Percentiles rank a stretch among this genome's conserved stretches.
Evolutionary conservation across 805 yeast species (phyloP).

Genomic region (Wickerhamiella sorbophila): DNA sequence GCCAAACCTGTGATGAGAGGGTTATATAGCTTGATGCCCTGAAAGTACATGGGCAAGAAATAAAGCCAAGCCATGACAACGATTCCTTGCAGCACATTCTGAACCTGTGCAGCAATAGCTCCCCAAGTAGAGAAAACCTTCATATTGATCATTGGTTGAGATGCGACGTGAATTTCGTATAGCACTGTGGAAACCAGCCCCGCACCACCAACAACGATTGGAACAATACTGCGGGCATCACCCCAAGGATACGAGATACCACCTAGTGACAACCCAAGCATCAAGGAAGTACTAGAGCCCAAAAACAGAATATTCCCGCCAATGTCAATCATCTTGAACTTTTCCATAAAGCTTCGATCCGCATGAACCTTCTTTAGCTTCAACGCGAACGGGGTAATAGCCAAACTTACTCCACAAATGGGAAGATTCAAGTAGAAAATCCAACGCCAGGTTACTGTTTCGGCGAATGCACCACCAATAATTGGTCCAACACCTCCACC

Average conservation of each 20-base stretch:
- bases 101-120: slow-evolving; percentile 28
- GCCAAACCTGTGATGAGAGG: slow-evolving; percentile 35
- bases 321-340: slow-evolving; percentile 34
- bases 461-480: slow-evolving; percentile 51
- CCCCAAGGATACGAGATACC: slow-evolving; percentile 40
- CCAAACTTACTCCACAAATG: slow-evolving; percentile 39
- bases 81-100: slow-evolving; percentile 31
- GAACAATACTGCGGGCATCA: slow-evolving; percentile 37
- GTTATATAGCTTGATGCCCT: slow-evolving; percentile 30
- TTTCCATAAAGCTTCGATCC: slow-evolving; percentile 17
- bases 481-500: slow-evolving; percentile 37
- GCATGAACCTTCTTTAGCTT: slow-evolving; percentile 12
- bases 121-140: slow-evolving; percentile 28
- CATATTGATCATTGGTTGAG: slow-evolving; percentile 34
- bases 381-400: slow-evolving; percentile 29
- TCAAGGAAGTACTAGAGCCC: slow-evolving; percentile 31
- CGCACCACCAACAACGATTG: slow-evolving; percentile 32
- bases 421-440: slow-evolving; percentile 60
- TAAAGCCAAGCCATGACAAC: slow-evolving; percentile 19
- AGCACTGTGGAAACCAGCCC: slow-evolving; percentile 25
- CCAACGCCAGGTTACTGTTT: slow-evolving; percentile 59
- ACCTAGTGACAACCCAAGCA: slow-evolving; percentile 42
- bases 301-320: slow-evolving; percentile 34
- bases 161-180: slow-evolving; percentile 24
- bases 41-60: slow-evolving; percentile 36